Evolutionary conservation across 108 stramenopile species (phyloP), one percentile per base, ranked within the genome.

Genomic region (Nitzschia sp.): DNA sequence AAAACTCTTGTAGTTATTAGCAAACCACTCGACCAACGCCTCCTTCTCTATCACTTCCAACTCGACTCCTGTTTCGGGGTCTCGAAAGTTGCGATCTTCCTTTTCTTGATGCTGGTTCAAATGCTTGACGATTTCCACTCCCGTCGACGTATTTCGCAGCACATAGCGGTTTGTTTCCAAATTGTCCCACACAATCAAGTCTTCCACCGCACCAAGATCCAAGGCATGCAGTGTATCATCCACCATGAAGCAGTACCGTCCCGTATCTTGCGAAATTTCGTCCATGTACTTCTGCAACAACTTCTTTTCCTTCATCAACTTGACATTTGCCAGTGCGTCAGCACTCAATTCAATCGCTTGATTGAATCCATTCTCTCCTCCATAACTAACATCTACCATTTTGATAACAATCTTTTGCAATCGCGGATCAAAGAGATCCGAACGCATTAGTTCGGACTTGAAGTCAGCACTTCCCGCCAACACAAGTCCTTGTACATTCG

Each of bases 271-370:
- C 58, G 87, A 82, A 51, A 99, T 99, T 79, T 99, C 97, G 75
- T 99, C 99, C 86, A 99, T 98, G 79, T 97, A 99, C 49, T 83
- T 84, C 75, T 97, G 97, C 38, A 99, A 78, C 31, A 99, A 69
- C 65, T 94, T 94, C 93, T 99, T 99, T 85, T 99, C 99, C 84
- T 97, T 94, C 80, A 99, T 94, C 46, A 99, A 74, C 81, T 99
- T 99, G 71, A 99, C 99, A 58, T 92, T 88, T n/a, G 93, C 85
- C 27, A 99, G 70, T 21, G 98, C 83, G 65, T 99, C 99, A 11
- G 95, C 93, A 53, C 88, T 81, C 38, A 92, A 80, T 79, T 99
- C 98, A 81, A 99, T 98, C 59, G 97, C 99, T 83, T 99, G 99
- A 72, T 98, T 98, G 91, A 99, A 99, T 19, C 99, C 99, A 38